Evolutionary conservation across 805 yeast genomes (phyloP).

Genomic region (Starmerella floris): DNA sequence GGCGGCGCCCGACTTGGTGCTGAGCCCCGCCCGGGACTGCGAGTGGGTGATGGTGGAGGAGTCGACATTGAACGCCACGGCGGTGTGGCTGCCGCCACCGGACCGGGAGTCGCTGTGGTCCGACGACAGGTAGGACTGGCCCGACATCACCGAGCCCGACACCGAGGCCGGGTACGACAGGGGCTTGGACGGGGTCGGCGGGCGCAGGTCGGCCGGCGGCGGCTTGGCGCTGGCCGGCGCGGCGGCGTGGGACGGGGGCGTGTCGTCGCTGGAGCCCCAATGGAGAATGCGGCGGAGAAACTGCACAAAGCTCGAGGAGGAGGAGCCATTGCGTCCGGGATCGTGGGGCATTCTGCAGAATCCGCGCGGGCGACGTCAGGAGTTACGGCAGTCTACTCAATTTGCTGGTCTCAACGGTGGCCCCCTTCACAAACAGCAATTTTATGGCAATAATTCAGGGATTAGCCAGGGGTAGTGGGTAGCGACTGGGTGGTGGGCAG

Average conservation of each 20-base stretch:
- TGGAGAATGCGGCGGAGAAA: not conserved
- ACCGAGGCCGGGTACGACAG: not conserved
- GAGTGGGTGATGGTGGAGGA: not conserved
- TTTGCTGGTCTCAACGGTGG: too few relatives aligned
- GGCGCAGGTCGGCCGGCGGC: not conserved
- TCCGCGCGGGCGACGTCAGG: too few relatives aligned
- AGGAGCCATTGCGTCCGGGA: too few relatives aligned
- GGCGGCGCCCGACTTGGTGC: conserved; percentile 4
- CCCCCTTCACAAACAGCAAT: too few relatives aligned
- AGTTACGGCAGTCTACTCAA: too few relatives aligned
- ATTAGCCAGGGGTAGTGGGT: too few relatives aligned
- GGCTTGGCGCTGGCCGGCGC: not conserved
- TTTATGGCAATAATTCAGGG: too few relatives aligned
- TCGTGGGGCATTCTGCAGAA: not conserved
- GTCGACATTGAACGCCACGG: conserved; percentile 1
- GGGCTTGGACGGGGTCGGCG: not conserved
- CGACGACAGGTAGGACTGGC: not conserved
- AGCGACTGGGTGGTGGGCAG: too few relatives aligned
- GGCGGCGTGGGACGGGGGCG: not conserved
- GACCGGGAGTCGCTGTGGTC: not conserved
- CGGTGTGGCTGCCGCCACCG: not conserved
- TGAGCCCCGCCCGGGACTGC: not conserved
- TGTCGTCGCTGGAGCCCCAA: conserved; percentile 1
- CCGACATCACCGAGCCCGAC: not conserved
- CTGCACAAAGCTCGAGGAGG: not conserved